phyloP scores from a whole-genome alignment of 2,329 filamentous ascomycete genomes.

The Trichophyton benhamiae region DNA sequence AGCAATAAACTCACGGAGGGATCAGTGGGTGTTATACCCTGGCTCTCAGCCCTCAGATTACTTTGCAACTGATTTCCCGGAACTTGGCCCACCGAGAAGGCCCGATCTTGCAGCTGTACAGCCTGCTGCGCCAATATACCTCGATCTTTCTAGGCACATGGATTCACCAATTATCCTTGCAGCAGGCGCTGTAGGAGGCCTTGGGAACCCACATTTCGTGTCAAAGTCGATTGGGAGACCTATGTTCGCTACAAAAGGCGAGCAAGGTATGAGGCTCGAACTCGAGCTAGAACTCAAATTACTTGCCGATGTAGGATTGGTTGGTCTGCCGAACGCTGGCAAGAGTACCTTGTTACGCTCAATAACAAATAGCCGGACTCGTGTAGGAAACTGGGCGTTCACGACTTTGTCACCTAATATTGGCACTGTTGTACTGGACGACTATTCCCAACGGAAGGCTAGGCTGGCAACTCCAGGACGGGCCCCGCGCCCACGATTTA shows the following conservation, averaged over 20 bases:
- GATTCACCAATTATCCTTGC: constrained; percentile 73
- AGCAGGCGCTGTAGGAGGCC: constrained; percentile 73
- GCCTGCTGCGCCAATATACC: constrained; percentile 57
- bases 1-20: constrained; percentile 37
- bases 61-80: constrained; percentile 46
- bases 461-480: constrained; percentile 37
- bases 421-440: constrained; percentile 85
- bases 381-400: constrained; percentile 91
- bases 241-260: constrained; percentile 79
- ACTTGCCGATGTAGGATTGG: constrained; percentile 84
- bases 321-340: constrained; percentile 89
- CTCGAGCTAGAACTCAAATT: constrained; percentile 88
- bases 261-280: constrained; percentile 62
- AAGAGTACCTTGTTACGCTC: constrained; percentile 87
- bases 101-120: constrained; percentile 52
- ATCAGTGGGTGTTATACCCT: constrained; percentile 80
- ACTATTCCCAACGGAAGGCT: constrained; percentile 62
- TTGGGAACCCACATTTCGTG: constrained; percentile 89
- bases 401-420: constrained; percentile 93
- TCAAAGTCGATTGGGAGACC: constrained; percentile 63
- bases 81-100: constrained; percentile 43
- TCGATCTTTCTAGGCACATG: constrained; percentile 66
- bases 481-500: constrained; percentile 63
- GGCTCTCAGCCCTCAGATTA: constrained; percentile 63
- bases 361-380: constrained; percentile 74